These are phyloP conservation scores for Salix suchowensis DNA, from an alignment of 345 rosid genomes.

Conservation along the genomic window DNA sequence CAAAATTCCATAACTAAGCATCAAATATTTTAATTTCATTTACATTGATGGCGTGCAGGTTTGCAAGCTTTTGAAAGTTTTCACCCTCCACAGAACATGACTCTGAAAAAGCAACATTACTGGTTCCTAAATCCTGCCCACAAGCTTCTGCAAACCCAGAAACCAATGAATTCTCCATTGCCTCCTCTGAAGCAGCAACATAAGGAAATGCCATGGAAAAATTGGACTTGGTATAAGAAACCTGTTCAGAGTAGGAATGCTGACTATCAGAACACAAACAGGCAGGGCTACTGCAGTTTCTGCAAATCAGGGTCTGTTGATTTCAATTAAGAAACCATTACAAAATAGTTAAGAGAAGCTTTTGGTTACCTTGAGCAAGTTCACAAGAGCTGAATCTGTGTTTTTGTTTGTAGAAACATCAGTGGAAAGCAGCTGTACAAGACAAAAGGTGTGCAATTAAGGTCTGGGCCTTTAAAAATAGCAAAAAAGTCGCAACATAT, in stretches of 20 bases:
- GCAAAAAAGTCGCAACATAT: neutral
- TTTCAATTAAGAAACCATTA: neutral
- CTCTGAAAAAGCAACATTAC: no score
- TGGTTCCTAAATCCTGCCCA: no score
- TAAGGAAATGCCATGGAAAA: no score
- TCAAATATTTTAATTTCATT: no score
- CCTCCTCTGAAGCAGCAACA: no score
- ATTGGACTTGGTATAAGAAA: no score
- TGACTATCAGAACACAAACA: constrained; percentile 7
- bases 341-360: neutral
- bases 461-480: neutral
- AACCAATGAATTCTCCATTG: no score
- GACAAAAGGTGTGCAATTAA: constrained; percentile 17
- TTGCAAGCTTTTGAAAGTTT: no score
- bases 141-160: no score
- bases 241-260: neutral
- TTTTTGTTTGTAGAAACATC: constrained; percentile 58
- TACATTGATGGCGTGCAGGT: no score
- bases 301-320: neutral
- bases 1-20: no score
- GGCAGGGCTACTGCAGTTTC: neutral
- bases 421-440: constrained; percentile 57
- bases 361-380: constrained; percentile 60
- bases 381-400: constrained; percentile 50
- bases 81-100: no score